phyloP scores from a whole-genome alignment of 768 basidiomycete genomes.

The Boletus patriciae region DNA sequence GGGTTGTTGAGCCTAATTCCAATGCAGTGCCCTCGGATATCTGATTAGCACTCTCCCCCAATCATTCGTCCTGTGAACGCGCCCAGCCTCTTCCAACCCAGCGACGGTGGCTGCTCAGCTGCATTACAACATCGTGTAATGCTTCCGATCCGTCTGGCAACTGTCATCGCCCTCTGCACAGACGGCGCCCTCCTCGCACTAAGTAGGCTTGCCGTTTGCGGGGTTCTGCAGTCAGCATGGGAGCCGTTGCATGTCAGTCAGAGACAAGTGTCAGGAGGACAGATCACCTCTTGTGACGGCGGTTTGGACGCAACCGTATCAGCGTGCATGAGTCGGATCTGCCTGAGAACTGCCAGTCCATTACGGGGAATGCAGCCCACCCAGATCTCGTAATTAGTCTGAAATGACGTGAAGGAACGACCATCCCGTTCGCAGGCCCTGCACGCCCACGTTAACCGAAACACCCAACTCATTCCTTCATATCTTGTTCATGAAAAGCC shows the following conservation, averaged over 20 bases:
- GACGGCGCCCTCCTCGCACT: not conserved
- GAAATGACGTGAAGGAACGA: constrained; percentile 18
- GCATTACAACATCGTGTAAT: constrained; percentile 11
- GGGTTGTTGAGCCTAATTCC: constrained; percentile 37
- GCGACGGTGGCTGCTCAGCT: constrained; percentile 15
- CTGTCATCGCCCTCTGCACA: not conserved
- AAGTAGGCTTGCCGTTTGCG: constrained; percentile 4
- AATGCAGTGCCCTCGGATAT: constrained; percentile 40
- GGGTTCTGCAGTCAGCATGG: constrained; percentile 6
- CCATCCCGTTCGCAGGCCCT: constrained; percentile 17
- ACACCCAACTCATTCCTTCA: constrained; percentile 5
- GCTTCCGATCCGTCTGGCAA: constrained; percentile 11
- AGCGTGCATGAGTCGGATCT: constrained; percentile 27
- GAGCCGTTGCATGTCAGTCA: constrained; percentile 18
- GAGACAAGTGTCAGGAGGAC: constrained; percentile 19
- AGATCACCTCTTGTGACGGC: constrained; percentile 18
- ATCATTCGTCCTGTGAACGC: constrained; percentile 27
- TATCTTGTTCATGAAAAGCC: constrained; percentile 10
- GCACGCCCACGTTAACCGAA: constrained; percentile 21
- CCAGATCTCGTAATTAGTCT: constrained; percentile 13
- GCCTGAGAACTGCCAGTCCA: constrained; percentile 26
- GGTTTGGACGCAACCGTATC: constrained; percentile 7
- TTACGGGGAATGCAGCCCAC: constrained; percentile 17
- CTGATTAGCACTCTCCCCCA: constrained; percentile 31
- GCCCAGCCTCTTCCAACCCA: constrained; percentile 25